Base-by-base conservation (phyloP, 73 alveolate species). In the Tetrahymena malaccensis region DNA sequence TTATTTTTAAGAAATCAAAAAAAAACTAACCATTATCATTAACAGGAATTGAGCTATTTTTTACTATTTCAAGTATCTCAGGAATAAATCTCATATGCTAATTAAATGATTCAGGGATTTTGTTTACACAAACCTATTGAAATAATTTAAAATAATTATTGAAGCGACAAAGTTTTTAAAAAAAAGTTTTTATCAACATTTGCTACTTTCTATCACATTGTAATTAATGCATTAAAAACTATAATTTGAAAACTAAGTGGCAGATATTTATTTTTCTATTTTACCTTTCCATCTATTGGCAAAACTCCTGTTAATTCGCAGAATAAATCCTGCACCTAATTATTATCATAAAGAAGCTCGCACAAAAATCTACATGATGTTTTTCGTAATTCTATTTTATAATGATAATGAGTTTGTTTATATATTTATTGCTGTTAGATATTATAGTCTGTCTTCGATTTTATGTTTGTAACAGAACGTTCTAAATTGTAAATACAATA, bases 201-300 rank as follows among this genome's bases (percentile, higher is more conserved):
- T 15, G 22, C 83, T 50, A 50, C 22, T 50, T 50, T 50, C 83
- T 50, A 50, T 50, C 83, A 15, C 83, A 50, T 50, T 15, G 3
- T 40, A 4, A 40, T 40, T 40, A 19, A 50, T 50, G 27, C 83
- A 50, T 21, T 15, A 0, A 19, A 50, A 50, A 50, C 83, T 50
- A 50, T 50, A 50, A 50, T 50, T 50, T 50, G 83, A 0, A 40
- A 40, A 10, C 44, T 40, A 40, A 6, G 11, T 10, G 0, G 0
- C 3, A 7, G 16, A 50, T 50, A 27, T 37, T 55, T 85, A 25
- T 43, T 19, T 8, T 27, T 25, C 13, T 43, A 17, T 22, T 27
- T 85, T 94, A 95, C 97, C 44, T 95, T 95, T 35, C 97, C 97
- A 89, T 95, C 97, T 50, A 95, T 95, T 22, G 97, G 97, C 9